Conservation (phyloP, 176 grass and related monocot species). For the Hyparrhenia diplandra region DNA sequence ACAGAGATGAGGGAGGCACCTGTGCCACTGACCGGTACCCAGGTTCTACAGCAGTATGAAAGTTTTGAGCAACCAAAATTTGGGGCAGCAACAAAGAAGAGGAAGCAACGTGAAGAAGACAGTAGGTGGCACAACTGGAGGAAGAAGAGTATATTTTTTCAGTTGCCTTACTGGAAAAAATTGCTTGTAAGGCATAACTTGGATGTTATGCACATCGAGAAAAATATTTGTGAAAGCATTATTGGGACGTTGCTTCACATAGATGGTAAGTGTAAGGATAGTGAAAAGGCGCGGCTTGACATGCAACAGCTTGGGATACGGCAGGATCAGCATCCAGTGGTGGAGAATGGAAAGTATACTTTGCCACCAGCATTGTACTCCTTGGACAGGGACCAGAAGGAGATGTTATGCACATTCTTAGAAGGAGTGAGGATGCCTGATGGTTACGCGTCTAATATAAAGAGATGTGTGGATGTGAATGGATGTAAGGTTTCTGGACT, state of each 20-base stretch:
- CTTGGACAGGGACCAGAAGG: background rate
- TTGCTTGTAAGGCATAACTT: background rate
- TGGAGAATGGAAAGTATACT: slow-evolving; percentile 2
- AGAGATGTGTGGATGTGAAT: background rate
- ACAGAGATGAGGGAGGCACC: background rate
- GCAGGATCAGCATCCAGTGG: background rate
- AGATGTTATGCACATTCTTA: background rate
- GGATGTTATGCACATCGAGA: slow-evolving; percentile 22
- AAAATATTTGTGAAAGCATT: background rate
- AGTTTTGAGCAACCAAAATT: background rate
- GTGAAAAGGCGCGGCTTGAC: background rate
- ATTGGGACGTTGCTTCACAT: slow-evolving; percentile 10
- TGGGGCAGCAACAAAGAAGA: background rate
- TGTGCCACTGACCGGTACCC: background rate
- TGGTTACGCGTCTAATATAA: slow-evolving; percentile 11
- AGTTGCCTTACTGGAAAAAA: background rate
- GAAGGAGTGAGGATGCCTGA: slow-evolving; percentile 3
- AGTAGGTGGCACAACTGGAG: background rate
- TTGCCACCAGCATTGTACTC: background rate
- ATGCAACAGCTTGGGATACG: background rate
- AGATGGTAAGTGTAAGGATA: background rate
- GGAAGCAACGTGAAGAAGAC: background rate
- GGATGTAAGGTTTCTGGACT: too few species aligned
- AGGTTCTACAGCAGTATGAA: background rate
- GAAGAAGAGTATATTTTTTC: background rate